Percentiles rank a stretch among this genome's conserved stretches.
phyloP scores from a whole-genome alignment of 2,329 filamentous ascomycete genomes.

The Hypoxylon sp. region DNA sequence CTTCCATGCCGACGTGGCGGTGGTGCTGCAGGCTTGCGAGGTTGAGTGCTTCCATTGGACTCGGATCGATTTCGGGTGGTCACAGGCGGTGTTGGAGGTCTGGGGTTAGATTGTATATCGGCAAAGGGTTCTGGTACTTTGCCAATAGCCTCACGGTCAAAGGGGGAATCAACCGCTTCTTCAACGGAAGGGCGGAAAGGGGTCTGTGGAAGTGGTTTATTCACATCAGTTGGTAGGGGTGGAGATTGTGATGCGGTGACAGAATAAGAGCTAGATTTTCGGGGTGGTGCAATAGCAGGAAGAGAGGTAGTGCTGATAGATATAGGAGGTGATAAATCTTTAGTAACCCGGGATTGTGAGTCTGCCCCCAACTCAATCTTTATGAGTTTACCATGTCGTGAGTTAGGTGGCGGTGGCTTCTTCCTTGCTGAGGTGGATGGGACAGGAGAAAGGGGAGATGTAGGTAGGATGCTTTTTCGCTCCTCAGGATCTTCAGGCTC shows the following conservation, averaged over 20 bases:
- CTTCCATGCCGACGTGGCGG: slow-evolving; percentile 66
- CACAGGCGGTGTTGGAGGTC: slow-evolving; percentile 60
- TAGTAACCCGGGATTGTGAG: slow-evolving; percentile 50
- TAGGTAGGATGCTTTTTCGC: slow-evolving; percentile 55
- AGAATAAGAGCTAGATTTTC: slow-evolving; percentile 47
- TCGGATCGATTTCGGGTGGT: slow-evolving; percentile 55
- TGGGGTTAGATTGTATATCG: slow-evolving; percentile 54
- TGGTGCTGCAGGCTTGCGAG: slow-evolving; percentile 64
- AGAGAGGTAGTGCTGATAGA: slow-evolving; percentile 47
- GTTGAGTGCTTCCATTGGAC: slow-evolving; percentile 52
- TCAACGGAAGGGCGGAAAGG: slow-evolving; percentile 64
- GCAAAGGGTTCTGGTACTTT: slow-evolving; percentile 64
- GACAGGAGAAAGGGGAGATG: slow-evolving; percentile 48
- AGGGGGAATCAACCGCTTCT: slow-evolving; percentile 66
- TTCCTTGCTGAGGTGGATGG: slow-evolving; percentile 55
- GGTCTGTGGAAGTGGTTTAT: slow-evolving; percentile 74
- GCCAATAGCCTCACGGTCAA: slow-evolving; percentile 68
- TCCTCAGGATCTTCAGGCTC: slow-evolving; percentile 66
- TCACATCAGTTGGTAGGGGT: slow-evolving; percentile 65
- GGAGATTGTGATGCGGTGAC: slow-evolving; percentile 53
- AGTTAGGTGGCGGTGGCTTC: slow-evolving; percentile 80
- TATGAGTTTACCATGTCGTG: slow-evolving; percentile 83
- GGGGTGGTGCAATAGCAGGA: slow-evolving; percentile 37
- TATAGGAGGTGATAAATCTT: slow-evolving; percentile 30
- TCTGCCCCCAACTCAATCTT: slow-evolving; percentile 64